Evolutionary conservation across 345 rosid genomes (phyloP), one percentile per base, ranked within the genome.

Genomic region (Luvunga scandens): DNA sequence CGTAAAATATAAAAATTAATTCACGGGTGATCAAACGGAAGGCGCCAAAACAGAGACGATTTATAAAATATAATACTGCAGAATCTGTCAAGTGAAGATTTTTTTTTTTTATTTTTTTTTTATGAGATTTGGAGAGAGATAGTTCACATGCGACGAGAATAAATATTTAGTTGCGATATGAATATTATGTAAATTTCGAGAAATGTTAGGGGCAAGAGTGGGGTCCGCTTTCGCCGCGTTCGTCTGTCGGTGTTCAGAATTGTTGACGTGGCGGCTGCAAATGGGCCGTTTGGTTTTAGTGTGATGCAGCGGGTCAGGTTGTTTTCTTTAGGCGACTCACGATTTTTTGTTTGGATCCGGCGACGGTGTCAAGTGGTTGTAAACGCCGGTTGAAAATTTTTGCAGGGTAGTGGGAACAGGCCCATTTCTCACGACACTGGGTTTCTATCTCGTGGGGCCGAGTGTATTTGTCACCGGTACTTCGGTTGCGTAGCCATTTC

Each of bases 171-270:
- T n/a, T 16, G 28, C 38, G n/a, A 22, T 9, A 22, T 45, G 6
- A 5, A 4, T 19, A 22, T 45, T 12, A 3, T 45, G 13, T 45
- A 10, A 31, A 5, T 55, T 14, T 13, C 0, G 55, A 53, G 8
- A 1, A 30, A n/a, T 14, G 36, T 24, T 8, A 2, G 34, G 36
- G 18, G 16, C 2, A 38, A 28, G 7, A 27, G 66, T 24, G 79
- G 85, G 86, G 38, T 77, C 82, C 55, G 2, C 13, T 2, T 1
- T 1, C 34, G 56, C 77, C 80, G 83, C 83, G 84, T 77, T 65
- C 16, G 33, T 30, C 18, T 68, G 82, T 84, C 87, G 86, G 87
- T 83, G 82, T 31, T 19, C 50, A 25, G 34, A 31, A 38, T 1
- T 0, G 4, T 3, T 59, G 83, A 81, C 65, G 65, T 76, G 78